Evolutionary conservation across 176 grass and related monocot genomes (phyloP), one percentile per base, ranked within the genome.

Genomic region (Microstegium vimineum): DNA sequence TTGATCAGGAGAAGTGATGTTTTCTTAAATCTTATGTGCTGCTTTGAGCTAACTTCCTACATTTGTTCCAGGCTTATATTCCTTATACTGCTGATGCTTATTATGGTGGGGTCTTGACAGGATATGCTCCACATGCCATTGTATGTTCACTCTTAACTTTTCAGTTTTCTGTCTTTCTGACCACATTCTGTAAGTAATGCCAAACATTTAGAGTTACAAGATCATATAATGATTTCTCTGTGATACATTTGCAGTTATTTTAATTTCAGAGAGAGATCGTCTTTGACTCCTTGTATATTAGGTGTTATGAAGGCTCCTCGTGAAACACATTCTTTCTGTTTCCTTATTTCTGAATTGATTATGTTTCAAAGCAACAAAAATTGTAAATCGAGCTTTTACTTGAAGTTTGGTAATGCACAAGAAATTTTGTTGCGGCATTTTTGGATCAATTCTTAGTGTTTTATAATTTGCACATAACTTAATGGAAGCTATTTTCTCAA

Each of bases 41-140:
- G 23, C 36, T 72, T 86, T 79, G 10, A 34, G 60, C 65, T 86
- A 22, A 86, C 38, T 52, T 68, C 51, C 49, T 71, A 51, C 27
- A 10, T 83, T 59, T 63, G 31, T 81, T 88, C 52, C 86, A 94
- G 94, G 60, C 87, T 46, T 82, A 47, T 66, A 33, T 94, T 64
- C 89, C 85, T 64, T 91, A 89, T 85, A 20, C 46, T 32, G 71
- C 79, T 79, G 87, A 90, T 71, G 77, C 65, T 84, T 84, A 76
- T 59, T 97, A 81, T 86, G 89, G 85, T 80, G 82, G 89, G 86
- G 81, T 83, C 37, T 56, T 94, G 25, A 75, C 87, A 37, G 74
- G 79, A 71, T 94, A 85, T 83, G 66, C 84, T 35, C 64, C 87
- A 18, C 77, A 74, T 76, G 74, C 77, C 13, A 38, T 83, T 73